These are phyloP conservation scores for Tuber calosporum DNA, from an alignment of 495 filamentous ascomycete genomes.

Conservation along the genomic window DNA sequence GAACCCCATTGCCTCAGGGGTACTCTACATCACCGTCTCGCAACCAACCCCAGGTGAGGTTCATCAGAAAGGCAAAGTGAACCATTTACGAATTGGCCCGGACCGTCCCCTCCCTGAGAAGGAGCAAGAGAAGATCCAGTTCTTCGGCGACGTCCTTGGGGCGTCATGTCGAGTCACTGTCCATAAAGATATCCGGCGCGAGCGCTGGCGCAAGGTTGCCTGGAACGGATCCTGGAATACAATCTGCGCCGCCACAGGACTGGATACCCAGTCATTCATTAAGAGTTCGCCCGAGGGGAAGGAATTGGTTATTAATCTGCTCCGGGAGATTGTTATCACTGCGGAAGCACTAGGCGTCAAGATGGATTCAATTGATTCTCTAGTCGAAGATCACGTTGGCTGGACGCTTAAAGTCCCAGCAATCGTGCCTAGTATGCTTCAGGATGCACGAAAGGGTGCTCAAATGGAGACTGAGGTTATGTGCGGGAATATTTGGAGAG, in stretches of 20 bases:
- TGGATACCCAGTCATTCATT: slow-evolving; percentile 47
- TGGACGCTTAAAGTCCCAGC: slow-evolving; percentile 9
- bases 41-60: slow-evolving; percentile 48
- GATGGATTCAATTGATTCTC: slow-evolving; percentile 12
- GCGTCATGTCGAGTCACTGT: slow-evolving; percentile 39
- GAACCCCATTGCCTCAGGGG: slow-evolving; percentile 51
- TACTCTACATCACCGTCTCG: slow-evolving; percentile 49
- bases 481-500: slow-evolving; percentile 46
- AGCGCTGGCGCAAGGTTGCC: slow-evolving; percentile 50
- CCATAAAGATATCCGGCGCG: slow-evolving; percentile 42
- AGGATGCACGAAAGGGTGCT: slow-evolving; percentile 44
- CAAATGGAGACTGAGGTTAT: slow-evolving; percentile 49
- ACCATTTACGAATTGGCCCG: slow-evolving; percentile 44
- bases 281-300: slow-evolving; percentile 44
- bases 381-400: slow-evolving; percentile 15
- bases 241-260: slow-evolving; percentile 46
- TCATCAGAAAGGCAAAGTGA: slow-evolving; percentile 46
- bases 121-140: slow-evolving; percentile 20
- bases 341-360: slow-evolving; percentile 14
- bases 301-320: slow-evolving; percentile 45
- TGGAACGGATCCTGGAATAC: slow-evolving; percentile 50
- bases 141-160: slow-evolving; percentile 45
- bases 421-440: slow-evolving; percentile 46
- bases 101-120: slow-evolving; percentile 40
- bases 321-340: slow-evolving; percentile 44